These are phyloP conservation scores for Adenanthera pavonina DNA, from an alignment of 306 rosid species.

Conservation along the genomic window DNA sequence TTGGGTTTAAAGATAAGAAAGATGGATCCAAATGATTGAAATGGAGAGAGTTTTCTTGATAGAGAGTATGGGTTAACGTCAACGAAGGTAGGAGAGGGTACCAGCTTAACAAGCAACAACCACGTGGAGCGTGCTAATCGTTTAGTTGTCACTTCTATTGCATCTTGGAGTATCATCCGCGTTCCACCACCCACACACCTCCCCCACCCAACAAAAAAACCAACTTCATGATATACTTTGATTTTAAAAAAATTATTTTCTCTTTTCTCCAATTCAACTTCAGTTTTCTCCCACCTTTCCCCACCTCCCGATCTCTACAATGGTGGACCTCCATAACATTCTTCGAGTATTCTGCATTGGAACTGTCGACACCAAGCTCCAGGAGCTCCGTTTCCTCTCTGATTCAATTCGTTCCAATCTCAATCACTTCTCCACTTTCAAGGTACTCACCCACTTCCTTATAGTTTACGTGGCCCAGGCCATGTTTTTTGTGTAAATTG, in stretches of 20 bases:
- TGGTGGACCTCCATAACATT: slow-evolving; percentile 34
- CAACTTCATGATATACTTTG: too few relatives aligned
- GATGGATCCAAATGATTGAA: too few relatives aligned
- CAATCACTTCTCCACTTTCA: slow-evolving; percentile 54
- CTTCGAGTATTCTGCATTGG: slow-evolving; percentile 79
- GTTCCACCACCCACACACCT: too few relatives aligned
- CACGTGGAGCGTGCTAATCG: not conserved
- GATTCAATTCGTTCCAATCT: slow-evolving; percentile 70
- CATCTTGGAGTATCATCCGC: too few relatives aligned
- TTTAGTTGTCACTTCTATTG: too few relatives aligned
- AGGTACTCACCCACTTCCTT: slow-evolving; percentile 41
- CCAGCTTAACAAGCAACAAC: not conserved
- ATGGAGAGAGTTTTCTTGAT: too few relatives aligned
- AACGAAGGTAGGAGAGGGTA: not conserved
- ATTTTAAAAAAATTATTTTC: too few relatives aligned
- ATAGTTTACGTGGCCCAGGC: not conserved
- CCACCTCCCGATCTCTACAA: slow-evolving; percentile 16
- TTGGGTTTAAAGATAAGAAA: too few relatives aligned
- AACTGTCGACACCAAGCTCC: slow-evolving; percentile 83
- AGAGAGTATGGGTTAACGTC: not conserved
- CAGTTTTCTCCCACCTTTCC: not conserved
- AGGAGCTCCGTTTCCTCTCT: slow-evolving; percentile 76
- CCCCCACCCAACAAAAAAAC: too few relatives aligned
- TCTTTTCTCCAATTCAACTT: not conserved
- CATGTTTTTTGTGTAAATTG: too few relatives aligned